phyloP scores from a whole-genome alignment of 352 stramenopile species.

The Sclerospora graminicola region DNA sequence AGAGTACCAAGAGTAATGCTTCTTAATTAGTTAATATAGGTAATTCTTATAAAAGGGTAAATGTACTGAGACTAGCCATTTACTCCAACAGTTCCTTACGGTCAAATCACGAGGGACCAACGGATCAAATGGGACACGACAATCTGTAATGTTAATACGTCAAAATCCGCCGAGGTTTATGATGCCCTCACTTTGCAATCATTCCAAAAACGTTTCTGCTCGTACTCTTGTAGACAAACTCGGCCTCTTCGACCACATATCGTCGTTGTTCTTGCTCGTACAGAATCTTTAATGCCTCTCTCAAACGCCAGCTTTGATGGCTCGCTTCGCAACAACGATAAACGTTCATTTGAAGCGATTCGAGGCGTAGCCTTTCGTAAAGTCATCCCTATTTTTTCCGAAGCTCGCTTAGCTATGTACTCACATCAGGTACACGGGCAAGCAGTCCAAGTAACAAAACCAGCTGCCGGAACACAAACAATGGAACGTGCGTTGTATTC shows the following conservation, averaged over 20 bases:
- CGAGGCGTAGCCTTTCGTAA: slow-evolving; percentile 80
- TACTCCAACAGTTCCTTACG: too few species aligned
- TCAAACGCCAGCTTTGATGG: slow-evolving; percentile 56
- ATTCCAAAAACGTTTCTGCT: too few species aligned
- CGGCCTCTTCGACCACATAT: slow-evolving; percentile 87
- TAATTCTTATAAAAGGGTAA: too few species aligned
- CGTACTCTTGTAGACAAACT: too few species aligned
- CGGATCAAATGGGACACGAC: too few species aligned
- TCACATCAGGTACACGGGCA: slow-evolving; percentile 45
- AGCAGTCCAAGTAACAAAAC: slow-evolving; percentile 58
- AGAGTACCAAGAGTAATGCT: too few species aligned
- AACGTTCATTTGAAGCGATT: slow-evolving; percentile 68
- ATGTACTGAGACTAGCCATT: too few species aligned
- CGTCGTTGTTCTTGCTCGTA: slow-evolving; percentile 67
- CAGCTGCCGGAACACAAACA: slow-evolving; percentile 78
- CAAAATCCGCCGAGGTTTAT: too few species aligned
- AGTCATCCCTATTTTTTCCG: slow-evolving; percentile 65
- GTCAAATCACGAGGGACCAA: too few species aligned
- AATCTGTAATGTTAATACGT: too few species aligned
- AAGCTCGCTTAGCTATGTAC: slow-evolving; percentile 42
- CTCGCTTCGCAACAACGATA: slow-evolving; percentile 53
- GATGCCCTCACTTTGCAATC: too few species aligned
- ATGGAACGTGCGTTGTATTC: slow-evolving; percentile 54
- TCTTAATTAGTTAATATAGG: too few species aligned
- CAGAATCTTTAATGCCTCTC: slow-evolving; percentile 46